phyloP scores from a whole-genome alignment of 345 rosid species.

The Gossypium rotundifolium region DNA sequence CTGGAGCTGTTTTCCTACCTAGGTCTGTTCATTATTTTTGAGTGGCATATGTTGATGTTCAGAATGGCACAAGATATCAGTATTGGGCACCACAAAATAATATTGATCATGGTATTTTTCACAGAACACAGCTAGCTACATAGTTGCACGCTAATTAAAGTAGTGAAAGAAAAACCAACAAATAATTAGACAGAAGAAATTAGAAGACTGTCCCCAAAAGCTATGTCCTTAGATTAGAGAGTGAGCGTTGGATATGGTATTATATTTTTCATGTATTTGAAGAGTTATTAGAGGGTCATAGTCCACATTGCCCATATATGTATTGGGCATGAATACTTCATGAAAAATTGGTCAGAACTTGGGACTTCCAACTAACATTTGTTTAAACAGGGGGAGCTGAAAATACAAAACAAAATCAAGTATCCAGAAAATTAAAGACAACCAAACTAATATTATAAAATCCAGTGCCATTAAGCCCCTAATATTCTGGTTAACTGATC shows the following conservation, averaged over 20 bases:
- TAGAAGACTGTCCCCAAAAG: no score
- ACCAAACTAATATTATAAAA: not conserved
- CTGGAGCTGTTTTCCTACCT: constrained; percentile 6
- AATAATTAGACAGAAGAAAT: no score
- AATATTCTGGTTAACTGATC: not conserved
- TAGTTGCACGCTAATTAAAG: no score
- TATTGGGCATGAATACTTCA: not conserved
- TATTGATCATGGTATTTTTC: no score
- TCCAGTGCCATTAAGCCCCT: not conserved
- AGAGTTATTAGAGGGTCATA: no score
- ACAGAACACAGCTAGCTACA: no score
- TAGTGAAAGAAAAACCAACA: no score
- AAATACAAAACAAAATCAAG: not conserved
- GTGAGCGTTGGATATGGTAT: not conserved
- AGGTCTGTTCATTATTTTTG: constrained; percentile 15
- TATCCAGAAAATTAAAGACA: not conserved
- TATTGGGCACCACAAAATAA: no score
- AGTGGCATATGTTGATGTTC: not conserved
- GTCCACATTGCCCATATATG: not conserved
- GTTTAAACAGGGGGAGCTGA: not conserved
- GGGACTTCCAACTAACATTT: not conserved
- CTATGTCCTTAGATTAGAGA: not conserved
- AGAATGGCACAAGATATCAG: not conserved
- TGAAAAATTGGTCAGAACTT: not conserved
- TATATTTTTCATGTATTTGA: no score